Base-by-base conservation (phyloP, 2,329 filamentous ascomycete genomes). In the Cladosporium oxysporum region DNA sequence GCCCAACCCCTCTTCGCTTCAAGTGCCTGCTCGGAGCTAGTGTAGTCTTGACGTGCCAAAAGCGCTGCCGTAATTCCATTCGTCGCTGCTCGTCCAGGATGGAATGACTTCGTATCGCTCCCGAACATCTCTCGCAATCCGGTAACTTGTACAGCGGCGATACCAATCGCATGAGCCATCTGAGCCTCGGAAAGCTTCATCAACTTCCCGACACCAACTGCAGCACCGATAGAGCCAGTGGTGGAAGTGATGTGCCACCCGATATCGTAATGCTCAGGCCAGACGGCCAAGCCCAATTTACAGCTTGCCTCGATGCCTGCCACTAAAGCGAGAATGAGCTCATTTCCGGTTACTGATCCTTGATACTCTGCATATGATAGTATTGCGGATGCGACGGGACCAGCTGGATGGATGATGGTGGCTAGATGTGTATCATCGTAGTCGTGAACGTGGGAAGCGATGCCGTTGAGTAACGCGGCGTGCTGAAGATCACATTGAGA, bases 391-490 rank as follows among this genome's bases (percentile, higher is more conserved):
- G 83, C 82, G 0, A 86, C 82, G 0, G 83, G 81, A 0, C 84
- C 83, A 0, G 83, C 80, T 0, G 84, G 84, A 68, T 87, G 84
- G 53, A 86, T 86, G 68, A 86, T 83, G 5, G 82, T 85, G 57
- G 83, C 82, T 0, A 85, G 76, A 68, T 86, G 84, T 0, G 83
- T 86, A 70, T 86, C 83, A 67, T 87, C 84, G 71, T 85, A 87
- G 70, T 86, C 83, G 65, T 86, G 82, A 3, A 85, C 82, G 67
- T 86, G 83, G 33, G 81, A 84, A 14, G 83, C 82, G 52, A 86
- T 84, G 29, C 84, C 84, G 67, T 86, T 85, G 57, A 87, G 70
- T 7, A 86, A 73, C 0, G 83, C 83, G 1, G 84, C 83, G 64
- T 83, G 77, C 69, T 83, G 81, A 1, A 83, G 79, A 68, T 85